Evolutionary conservation across 1,284 basidiomycete genomes (phyloP).

Genomic region (Sphaerobolus stellatus): DNA sequence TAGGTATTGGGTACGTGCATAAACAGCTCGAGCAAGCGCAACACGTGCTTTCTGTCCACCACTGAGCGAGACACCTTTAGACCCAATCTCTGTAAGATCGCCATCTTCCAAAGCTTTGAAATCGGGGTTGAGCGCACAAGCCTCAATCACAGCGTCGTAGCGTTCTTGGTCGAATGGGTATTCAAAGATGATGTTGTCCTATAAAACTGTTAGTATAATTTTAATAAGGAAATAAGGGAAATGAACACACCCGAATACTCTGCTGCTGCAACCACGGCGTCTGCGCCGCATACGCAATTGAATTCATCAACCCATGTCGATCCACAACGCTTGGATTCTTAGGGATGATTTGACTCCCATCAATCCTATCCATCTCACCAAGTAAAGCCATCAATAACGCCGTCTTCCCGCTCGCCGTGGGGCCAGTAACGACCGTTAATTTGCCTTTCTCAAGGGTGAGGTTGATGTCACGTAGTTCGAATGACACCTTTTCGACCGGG

Average conservation of each 20-base stretch:
- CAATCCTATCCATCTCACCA: constrained; percentile 59
- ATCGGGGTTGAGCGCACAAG: constrained; percentile 74
- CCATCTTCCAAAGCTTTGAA: constrained; percentile 73
- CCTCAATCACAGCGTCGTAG: constrained; percentile 64
- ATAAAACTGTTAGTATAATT: too few species aligned
- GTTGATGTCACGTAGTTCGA: constrained; percentile 37
- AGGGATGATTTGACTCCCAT: constrained; percentile 49
- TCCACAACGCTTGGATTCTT: constrained; percentile 63
- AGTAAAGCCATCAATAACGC: constrained; percentile 68
- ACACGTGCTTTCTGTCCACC: constrained; percentile 71
- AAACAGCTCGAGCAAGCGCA: constrained; percentile 68
- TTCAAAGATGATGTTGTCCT: constrained; percentile 73
- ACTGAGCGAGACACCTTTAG: constrained; percentile 39
- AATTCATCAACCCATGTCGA: constrained; percentile 63
- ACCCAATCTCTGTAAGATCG: constrained; percentile 59
- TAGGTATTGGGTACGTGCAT: constrained; percentile 63
- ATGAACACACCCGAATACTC: constrained; percentile 43
- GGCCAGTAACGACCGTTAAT: constrained; percentile 36
- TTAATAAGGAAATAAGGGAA: too few species aligned
- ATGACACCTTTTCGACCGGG: constrained; percentile 17
- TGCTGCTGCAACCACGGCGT: constrained; percentile 79
- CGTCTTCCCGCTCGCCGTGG: constrained; percentile 81
- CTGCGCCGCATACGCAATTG: constrained; percentile 83
- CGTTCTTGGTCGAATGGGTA: constrained; percentile 62
- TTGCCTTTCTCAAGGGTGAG: constrained; percentile 39